Evolutionary conservation across 108 stramenopile genomes (phyloP).

Genomic region (Cyclotella baltica): DNA sequence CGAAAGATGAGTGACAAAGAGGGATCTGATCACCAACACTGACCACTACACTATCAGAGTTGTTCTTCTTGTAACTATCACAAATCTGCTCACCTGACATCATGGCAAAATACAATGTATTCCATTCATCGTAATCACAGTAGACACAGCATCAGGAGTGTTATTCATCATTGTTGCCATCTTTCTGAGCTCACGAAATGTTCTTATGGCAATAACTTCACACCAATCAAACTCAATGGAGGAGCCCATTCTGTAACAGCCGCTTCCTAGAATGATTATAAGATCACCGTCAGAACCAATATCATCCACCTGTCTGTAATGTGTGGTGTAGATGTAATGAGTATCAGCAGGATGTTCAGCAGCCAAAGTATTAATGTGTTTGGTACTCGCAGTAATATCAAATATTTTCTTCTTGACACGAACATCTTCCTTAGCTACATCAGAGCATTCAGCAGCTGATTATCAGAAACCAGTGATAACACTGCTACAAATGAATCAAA

Average conservation of each 20-base stretch:
- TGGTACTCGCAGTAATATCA: conserved; percentile 88
- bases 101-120: conserved; percentile 98
- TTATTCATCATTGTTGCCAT: conserved; percentile 96
- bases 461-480: no score
- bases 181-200: conserved; percentile 90
- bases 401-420: conserved; percentile 63
- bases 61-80: conserved; percentile 95
- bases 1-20: no score
- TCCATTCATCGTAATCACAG: conserved; percentile 99
- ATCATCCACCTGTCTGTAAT: conserved; percentile 94
- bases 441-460: conserved; percentile 82
- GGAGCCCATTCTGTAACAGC: conserved; percentile 97
- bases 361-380: conserved; percentile 99
- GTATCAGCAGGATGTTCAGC: conserved; percentile 98
- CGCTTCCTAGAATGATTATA: conserved; percentile 95
- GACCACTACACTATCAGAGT: conserved; percentile 87
- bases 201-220: conserved; percentile 94
- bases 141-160: conserved; percentile 99
- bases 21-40: conserved; percentile 97
- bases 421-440: conserved; percentile 77
- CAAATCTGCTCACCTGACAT: conserved; percentile 94
- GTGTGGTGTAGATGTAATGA: conserved; percentile 98
- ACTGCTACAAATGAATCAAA: no score
- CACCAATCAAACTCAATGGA: conserved; percentile 99
- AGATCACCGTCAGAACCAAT: conserved; percentile 83